phyloP scores from a whole-genome alignment of 1,284 basidiomycete species.

The Cutaneotrichosporon sp. region DNA sequence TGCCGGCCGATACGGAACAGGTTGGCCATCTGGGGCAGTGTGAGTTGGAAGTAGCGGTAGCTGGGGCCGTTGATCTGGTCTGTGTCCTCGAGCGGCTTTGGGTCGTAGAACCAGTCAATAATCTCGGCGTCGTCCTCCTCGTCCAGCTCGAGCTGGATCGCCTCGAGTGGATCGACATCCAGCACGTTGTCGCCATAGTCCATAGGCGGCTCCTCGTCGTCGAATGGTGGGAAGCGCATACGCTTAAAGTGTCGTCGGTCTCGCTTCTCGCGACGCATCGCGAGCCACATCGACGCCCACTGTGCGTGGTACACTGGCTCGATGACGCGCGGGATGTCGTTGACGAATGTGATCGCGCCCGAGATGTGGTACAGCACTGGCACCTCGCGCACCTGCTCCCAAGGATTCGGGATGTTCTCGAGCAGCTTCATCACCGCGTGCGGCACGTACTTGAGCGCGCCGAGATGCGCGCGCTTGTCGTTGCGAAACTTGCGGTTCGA shows the following conservation, averaged over 20 bases:
- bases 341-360: constrained; percentile 99
- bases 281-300: constrained; percentile 99
- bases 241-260: constrained; percentile 99
- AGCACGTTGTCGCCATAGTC: constrained; percentile 98
- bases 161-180: constrained; percentile 95
- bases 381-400: constrained; percentile 98
- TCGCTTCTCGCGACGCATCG: constrained; percentile 97
- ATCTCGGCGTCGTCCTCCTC: constrained; percentile 91
- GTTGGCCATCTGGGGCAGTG: constrained; percentile 92
- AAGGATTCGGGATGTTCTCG: constrained; percentile 98
- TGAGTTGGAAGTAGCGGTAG: constrained; percentile 88
- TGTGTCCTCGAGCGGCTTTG: constrained; percentile 87
- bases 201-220: constrained; percentile 96
- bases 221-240: constrained; percentile 99
- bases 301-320: constrained; percentile 98
- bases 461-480: constrained; percentile 97
- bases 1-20: constrained; percentile 92
- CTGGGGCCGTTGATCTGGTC: constrained; percentile 84
- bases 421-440: constrained; percentile 99
- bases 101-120: constrained; percentile 98
- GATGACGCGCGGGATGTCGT: constrained; percentile 93
- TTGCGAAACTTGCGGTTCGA: constrained; percentile 93
- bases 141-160: constrained; percentile 95
- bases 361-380: constrained; percentile 97
- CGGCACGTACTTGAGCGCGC: constrained; percentile 97